phyloP scores from a whole-genome alignment of 2,329 filamentous ascomycete species.

The Penicillium sp. region DNA sequence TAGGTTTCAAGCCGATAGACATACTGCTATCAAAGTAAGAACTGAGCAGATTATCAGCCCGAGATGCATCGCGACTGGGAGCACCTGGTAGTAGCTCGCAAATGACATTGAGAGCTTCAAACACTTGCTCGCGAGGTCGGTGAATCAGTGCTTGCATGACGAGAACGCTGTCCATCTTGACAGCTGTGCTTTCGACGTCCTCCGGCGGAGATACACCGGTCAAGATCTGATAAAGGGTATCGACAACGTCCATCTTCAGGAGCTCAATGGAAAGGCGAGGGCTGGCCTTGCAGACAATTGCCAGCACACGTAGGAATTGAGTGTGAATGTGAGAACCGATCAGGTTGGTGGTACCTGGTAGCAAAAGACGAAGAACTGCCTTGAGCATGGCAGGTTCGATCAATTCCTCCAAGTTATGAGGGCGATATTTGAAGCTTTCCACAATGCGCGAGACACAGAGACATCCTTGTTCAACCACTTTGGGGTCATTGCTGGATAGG shows the following conservation, averaged over 20 bases:
- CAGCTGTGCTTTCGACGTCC: slow-evolving; percentile 55
- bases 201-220: slow-evolving; percentile 90
- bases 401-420: slow-evolving; percentile 85
- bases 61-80: slow-evolving; percentile 57
- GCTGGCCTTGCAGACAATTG: slow-evolving; percentile 86
- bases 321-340: slow-evolving; percentile 95
- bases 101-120: slow-evolving; percentile 95
- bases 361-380: slow-evolving; percentile 79
- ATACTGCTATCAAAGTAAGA: slow-evolving; percentile 50
- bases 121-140: slow-evolving; percentile 90
- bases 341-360: slow-evolving; percentile 92
- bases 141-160: slow-evolving; percentile 99
- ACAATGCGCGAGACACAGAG: slow-evolving; percentile 94
- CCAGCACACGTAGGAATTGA: slow-evolving; percentile 87
- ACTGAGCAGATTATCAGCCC: slow-evolving; percentile 49
- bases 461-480: slow-evolving; percentile 94
- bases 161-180: slow-evolving; percentile 89
- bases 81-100: slow-evolving; percentile 86
- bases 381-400: slow-evolving; percentile 84
- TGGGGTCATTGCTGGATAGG: slow-evolving; percentile 86
- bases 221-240: slow-evolving; percentile 95
- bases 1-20: slow-evolving; percentile 33
- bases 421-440: slow-evolving; percentile 90
- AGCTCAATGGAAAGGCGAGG: slow-evolving; percentile 83
- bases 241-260: slow-evolving; percentile 94